Evolutionary conservation across 2,329 filamentous ascomycete genomes (phyloP), one percentile per base, ranked within the genome.

Genomic region (Ceratocystis cubensis): DNA sequence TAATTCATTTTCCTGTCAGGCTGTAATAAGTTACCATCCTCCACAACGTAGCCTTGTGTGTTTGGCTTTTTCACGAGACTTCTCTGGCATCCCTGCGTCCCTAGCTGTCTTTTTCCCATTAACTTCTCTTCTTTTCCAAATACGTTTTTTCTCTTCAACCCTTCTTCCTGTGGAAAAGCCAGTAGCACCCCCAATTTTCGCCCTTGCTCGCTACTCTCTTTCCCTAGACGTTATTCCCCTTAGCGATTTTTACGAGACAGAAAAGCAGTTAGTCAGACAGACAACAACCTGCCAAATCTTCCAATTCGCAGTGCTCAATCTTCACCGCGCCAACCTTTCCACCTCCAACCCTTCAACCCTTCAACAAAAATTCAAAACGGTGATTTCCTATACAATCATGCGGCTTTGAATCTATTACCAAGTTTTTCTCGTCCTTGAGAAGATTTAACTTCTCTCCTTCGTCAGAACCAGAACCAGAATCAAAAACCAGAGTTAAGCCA

Each of bases 371-470:
- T 53, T 53, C 48, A 30, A 25, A 33, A 22, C 50, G 59, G 33
- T 41, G 20, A 61, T 25, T 61, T 57, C 22, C 53, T 57, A 59
- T 10, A 61, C 53, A 65, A 65, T 41, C 50, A 65, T 65, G 64
- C 64, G 64, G 64, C 64, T 65, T 61, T 65, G 64, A 65, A 59
- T 65, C 37, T 22, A 45, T n/a, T 61, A n/a, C 44, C 53, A 59
- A 59, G 53, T 37, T 46, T 65, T 57, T 65, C 64, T 65, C 64
- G 64, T 61, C 37, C 28, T 59, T 65, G 64, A 65, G 64, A 65
- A 65, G 64, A 65, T 65, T 59, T 59, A 59, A 59, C 53, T 59
- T 59, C 57, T 61, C 57, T 61, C 37, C 61, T 25, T 62, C 61
- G 30, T 45, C 61, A 44, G 41, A 46, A 46, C 20, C 61, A 44